Conservation (phyloP, 345 rosid species). For the Syzygium grande region DNA sequence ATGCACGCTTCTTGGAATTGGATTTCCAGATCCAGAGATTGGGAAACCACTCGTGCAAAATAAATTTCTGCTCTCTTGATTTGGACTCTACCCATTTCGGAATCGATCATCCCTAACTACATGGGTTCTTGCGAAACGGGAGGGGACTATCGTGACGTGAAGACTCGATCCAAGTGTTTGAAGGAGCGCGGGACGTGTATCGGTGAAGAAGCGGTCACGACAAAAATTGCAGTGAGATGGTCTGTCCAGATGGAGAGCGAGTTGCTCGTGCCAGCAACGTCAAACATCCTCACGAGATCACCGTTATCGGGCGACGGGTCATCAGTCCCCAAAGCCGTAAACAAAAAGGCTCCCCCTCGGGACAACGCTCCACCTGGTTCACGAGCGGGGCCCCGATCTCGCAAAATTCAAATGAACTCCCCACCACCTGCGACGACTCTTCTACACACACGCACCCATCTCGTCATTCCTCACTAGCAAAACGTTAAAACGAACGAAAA, state of each 20-base stretch:
- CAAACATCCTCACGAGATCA: neutral
- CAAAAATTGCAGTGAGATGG: neutral
- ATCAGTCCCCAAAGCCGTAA: neutral
- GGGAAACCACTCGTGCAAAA: neutral
- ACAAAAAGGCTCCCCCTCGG: neutral
- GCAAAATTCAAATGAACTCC: neutral
- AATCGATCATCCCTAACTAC: neutral
- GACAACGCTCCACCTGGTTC: neutral
- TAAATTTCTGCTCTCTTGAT: no score
- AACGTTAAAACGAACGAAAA: no score
- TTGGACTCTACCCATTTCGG: neutral
- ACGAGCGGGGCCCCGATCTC: neutral
- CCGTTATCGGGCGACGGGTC: neutral
- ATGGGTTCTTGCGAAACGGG: no score
- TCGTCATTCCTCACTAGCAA: no score
- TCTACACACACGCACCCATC: neutral
- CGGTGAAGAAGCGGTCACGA: no score
- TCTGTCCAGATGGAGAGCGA: neutral
- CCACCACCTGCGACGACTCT: neutral
- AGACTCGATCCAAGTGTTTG: no score
- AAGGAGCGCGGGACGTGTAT: neutral
- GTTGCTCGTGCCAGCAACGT: neutral
- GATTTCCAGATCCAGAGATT: neutral
- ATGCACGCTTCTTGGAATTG: neutral
- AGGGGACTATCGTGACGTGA: neutral